Conservation (phyloP, 495 filamentous ascomycete species). For the Cenococcum geophilum region DNA sequence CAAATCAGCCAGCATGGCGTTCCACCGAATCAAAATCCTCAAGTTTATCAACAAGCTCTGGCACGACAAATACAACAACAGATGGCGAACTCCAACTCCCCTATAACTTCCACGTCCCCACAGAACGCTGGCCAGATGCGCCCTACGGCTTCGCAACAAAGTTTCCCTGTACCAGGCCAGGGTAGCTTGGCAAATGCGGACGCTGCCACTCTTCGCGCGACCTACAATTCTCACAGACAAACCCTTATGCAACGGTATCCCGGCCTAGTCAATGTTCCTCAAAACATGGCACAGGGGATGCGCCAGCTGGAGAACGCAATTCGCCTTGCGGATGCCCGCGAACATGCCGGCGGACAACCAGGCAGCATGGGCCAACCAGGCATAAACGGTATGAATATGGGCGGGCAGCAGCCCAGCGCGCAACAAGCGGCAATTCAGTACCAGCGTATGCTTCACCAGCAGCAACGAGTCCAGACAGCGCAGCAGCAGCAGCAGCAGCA, state of each 20-base stretch:
- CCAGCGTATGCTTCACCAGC: conserved; percentile 12
- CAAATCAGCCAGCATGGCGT: conserved; percentile 14
- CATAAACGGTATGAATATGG: conserved; percentile 37
- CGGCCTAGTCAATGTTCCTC: neutral
- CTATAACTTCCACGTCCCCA: conserved; percentile 12
- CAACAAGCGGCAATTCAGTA: conserved; percentile 41
- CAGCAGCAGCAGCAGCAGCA: conserved; percentile 30
- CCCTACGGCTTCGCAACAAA: neutral
- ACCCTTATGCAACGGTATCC: neutral
- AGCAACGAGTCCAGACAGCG: conserved; percentile 19
- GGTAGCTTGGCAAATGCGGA: neutral
- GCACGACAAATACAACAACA: conserved; percentile 2
- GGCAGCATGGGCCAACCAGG: neutral
- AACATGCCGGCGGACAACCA: neutral
- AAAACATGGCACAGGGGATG: neutral
- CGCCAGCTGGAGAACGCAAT: conserved; percentile 2
- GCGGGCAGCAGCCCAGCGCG: conserved; percentile 36
- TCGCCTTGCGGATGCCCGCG: neutral
- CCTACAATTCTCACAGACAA: neutral
- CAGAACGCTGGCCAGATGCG: conserved; percentile 10
- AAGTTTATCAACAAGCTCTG: conserved; percentile 11
- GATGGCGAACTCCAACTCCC: neutral
- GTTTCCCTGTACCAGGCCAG: neutral
- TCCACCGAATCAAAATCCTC: conserved; percentile 20
- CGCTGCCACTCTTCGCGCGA: neutral